Conservation (phyloP, 2,329 filamentous ascomycete genomes). For the Fusarium liriodendri region DNA sequence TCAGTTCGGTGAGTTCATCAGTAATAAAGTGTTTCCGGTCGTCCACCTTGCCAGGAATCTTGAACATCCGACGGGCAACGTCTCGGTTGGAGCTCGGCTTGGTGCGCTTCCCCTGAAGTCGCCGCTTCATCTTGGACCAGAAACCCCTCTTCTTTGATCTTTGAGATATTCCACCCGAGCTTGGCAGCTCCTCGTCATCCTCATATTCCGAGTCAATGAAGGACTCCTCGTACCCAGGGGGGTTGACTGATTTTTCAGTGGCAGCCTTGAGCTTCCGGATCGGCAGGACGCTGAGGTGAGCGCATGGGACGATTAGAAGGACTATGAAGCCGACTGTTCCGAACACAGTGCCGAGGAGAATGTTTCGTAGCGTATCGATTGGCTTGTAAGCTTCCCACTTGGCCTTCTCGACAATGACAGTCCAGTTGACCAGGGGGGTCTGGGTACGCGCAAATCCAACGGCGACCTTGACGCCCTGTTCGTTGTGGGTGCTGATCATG, state of each 20-base stretch:
- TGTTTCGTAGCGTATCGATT: constrained; percentile 79
- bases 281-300: constrained; percentile 83
- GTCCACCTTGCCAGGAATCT: constrained; percentile 85
- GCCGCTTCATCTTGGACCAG: constrained; percentile 51
- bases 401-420: constrained; percentile 82
- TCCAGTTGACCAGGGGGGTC: constrained; percentile 81
- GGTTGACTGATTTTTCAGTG: constrained; percentile 78
- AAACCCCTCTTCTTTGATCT: constrained; percentile 59
- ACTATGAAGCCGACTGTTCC: constrained; percentile 80
- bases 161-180: constrained; percentile 56
- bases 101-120: constrained; percentile 49
- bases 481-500: constrained; percentile 76
- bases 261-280: constrained; percentile 81
- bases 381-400: constrained; percentile 80
- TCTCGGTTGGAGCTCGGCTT: constrained; percentile 50
- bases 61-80: constrained; percentile 70
- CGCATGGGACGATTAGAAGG: constrained; percentile 79
- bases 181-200: constrained; percentile 50
- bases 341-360: constrained; percentile 87
- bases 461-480: constrained; percentile 75
- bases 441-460: constrained; percentile 82
- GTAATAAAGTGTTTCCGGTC: constrained; percentile 80
- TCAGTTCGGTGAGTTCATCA: constrained; percentile 88
- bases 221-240: constrained; percentile 68
- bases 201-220: constrained; percentile 58